These are phyloP conservation scores for Erysimum cheiranthoides DNA, from an alignment of 345 rosid genomes.

Conservation along the genomic window DNA sequence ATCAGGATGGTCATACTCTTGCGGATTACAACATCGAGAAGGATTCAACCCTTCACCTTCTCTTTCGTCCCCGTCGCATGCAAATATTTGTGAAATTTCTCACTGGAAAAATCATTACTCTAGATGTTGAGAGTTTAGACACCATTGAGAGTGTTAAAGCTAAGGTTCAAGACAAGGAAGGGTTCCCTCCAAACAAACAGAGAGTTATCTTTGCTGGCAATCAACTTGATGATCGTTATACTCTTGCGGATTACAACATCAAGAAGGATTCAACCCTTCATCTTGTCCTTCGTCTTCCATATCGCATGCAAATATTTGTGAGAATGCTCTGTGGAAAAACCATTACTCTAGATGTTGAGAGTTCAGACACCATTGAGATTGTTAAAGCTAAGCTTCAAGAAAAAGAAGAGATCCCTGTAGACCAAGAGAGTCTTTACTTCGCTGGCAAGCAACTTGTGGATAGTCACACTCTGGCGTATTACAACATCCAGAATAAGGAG, in stretches of 20 bases:
- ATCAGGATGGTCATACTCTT: neutral
- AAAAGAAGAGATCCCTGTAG: neutral
- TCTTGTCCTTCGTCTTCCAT: neutral
- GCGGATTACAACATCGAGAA: neutral
- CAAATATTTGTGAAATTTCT: neutral
- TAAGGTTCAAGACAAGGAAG: neutral
- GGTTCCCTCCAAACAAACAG: neutral
- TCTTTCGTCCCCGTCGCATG: neutral
- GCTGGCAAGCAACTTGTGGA: neutral
- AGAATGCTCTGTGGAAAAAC: neutral
- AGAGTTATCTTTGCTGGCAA: neutral
- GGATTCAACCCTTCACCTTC: neutral
- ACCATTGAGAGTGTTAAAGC: neutral
- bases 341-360: neutral
- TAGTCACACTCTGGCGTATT: neutral
- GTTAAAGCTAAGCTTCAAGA: neutral
- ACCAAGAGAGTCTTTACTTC: neutral
- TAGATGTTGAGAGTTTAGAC: neutral
- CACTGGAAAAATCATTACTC: neutral
- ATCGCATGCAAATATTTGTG: neutral
- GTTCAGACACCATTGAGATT: neutral
- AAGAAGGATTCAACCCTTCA: conserved; percentile 9
- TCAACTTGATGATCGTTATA: neutral
- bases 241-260: neutral
- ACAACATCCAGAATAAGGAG: neutral